These are phyloP conservation scores for Physcomitrium patens DNA, from an alignment of 225 moss, liverwort and hornwort species.

Conservation along the genomic window DNA sequence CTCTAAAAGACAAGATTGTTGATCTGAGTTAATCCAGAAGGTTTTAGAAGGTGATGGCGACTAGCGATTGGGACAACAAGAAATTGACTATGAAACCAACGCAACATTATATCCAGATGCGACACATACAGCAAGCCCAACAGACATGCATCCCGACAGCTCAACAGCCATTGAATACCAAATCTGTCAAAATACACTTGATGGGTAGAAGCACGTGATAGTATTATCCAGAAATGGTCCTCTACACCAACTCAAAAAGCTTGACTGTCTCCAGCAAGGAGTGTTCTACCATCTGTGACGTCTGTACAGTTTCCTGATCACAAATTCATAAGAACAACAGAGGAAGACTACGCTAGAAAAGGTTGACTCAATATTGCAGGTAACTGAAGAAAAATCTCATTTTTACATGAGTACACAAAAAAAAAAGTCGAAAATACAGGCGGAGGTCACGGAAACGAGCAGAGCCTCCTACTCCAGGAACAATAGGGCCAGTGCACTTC, in stretches of 20 bases:
- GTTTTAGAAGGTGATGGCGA: no score
- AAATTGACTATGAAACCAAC: no score
- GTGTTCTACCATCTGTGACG: conserved; percentile 38
- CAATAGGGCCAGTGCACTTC: conserved; percentile 22
- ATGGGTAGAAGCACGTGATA: neutral
- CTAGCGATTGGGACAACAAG: no score
- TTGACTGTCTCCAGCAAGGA: conserved; percentile 32
- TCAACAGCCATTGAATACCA: no score
- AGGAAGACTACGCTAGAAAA: conserved; percentile 34
- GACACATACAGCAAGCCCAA: no score
- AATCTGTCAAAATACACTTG: no score
- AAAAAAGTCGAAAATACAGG: conserved; percentile 35
- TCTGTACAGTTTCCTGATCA: conserved; percentile 45
- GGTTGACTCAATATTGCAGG: conserved; percentile 22
- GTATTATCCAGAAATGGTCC: conserved; percentile 31
- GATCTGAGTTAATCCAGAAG: no score
- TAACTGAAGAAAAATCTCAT: conserved; percentile 28
- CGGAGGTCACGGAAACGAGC: conserved; percentile 18
- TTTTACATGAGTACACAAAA: conserved; percentile 32
- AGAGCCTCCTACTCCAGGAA: conserved; percentile 27
- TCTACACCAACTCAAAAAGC: conserved; percentile 33
- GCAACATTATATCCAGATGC: no score
- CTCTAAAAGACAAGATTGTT: no score
- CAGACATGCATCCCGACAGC: no score
- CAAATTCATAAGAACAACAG: conserved; percentile 30